Percentiles rank a stretch among this genome's conserved stretches.
These are phyloP conservation scores for Orbilia quercus DNA, from an alignment of 2,329 filamentous ascomycete species.

Conservation along the genomic window DNA sequence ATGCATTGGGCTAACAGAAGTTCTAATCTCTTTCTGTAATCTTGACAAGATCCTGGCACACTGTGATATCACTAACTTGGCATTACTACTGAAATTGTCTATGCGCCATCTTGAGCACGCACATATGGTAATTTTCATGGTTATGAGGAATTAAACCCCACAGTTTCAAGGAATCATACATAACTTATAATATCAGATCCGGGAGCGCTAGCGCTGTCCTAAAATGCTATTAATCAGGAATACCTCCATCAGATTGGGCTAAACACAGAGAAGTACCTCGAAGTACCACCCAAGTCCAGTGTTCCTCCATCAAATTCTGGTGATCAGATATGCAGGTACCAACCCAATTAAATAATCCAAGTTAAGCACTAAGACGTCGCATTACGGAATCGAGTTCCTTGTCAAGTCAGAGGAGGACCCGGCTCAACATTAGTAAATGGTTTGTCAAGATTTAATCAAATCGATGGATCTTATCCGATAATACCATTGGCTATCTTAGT, in stretches of 20 bases:
- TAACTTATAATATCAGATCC: slow-evolving; percentile 5
- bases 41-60: not conserved
- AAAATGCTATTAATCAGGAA: slow-evolving; percentile 4
- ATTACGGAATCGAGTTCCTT: not conserved
- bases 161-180: not conserved
- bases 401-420: slow-evolving; percentile 1
- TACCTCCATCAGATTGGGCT: not conserved
- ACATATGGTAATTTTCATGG: too few species aligned
- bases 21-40: not conserved
- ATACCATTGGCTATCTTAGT: not conserved
- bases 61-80: slow-evolving; percentile 24
- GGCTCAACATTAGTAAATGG: slow-evolving; percentile 26
- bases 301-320: slow-evolving; percentile 5
- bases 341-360: slow-evolving; percentile 17
- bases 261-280: slow-evolving; percentile 17
- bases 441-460: slow-evolving; percentile 16
- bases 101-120: too few species aligned
- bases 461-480: not conserved
- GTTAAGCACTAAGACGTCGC: not conserved
- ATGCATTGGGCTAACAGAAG: too few species aligned
- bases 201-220: not conserved
- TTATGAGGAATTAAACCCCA: too few species aligned
- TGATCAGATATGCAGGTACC: not conserved
- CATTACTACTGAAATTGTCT: not conserved
- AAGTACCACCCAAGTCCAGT: slow-evolving; percentile 16